These are phyloP conservation scores for Rutstroemia sp. DNA, from an alignment of 2,329 filamentous ascomycete genomes.

Conservation along the genomic window DNA sequence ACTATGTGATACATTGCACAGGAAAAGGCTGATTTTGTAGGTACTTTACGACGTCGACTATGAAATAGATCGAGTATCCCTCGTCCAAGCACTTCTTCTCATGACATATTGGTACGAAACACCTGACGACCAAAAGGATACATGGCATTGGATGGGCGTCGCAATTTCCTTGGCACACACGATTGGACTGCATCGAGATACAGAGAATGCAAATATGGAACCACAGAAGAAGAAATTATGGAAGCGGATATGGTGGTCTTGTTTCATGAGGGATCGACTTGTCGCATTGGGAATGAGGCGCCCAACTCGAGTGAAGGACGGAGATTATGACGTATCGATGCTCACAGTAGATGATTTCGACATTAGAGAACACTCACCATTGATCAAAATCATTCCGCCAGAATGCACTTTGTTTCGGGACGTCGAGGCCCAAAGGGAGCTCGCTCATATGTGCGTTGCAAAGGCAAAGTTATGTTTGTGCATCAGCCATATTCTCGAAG, in stretches of 20 bases:
- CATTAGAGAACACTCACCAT: conserved; percentile 58
- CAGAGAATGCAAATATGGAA: conserved; percentile 69
- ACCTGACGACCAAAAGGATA: conserved; percentile 94
- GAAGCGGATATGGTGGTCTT: conserved; percentile 98
- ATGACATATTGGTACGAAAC: conserved; percentile 99
- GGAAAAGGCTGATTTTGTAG: conserved; percentile 34
- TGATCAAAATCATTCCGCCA: conserved; percentile 58
- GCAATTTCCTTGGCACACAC: conserved; percentile 89
- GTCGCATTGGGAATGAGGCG: conserved; percentile 91
- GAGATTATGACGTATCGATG: conserved; percentile 93
- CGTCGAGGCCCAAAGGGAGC: conserved; percentile 62
- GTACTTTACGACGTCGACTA: conserved; percentile 94
- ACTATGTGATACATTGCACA: background rate
- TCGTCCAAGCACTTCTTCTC: conserved; percentile 81
- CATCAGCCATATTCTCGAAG: conserved; percentile 81
- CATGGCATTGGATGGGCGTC: conserved; percentile 98
- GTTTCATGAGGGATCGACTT: conserved; percentile 88
- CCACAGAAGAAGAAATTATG: conserved; percentile 69
- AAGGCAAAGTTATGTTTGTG: conserved; percentile 86
- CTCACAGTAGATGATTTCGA: conserved; percentile 80
- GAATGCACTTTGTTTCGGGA: conserved; percentile 68
- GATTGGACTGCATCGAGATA: conserved; percentile 85
- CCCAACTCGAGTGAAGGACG: conserved; percentile 84
- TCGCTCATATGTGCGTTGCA: conserved; percentile 84
- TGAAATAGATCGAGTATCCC: conserved; percentile 78